phyloP scores from a whole-genome alignment of 352 stramenopile genomes.

The Globisporangium mamillatum region DNA sequence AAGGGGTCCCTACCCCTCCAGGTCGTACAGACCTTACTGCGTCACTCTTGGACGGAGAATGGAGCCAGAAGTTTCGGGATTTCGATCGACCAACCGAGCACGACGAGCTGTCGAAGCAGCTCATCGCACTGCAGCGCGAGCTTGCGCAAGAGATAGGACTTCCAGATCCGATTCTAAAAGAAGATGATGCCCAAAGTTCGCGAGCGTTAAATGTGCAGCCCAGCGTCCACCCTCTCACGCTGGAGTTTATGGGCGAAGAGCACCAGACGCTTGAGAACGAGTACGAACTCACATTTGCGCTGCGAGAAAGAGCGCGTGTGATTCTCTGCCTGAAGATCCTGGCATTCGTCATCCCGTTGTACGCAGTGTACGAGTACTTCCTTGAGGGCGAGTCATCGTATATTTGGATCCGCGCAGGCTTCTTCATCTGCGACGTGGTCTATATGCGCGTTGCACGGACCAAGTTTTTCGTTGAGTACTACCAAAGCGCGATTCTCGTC shows the following conservation, averaged over 20 bases:
- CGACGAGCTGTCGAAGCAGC: slow-evolving; percentile 76
- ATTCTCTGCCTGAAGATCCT: slow-evolving; percentile 73
- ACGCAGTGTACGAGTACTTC: slow-evolving; percentile 68
- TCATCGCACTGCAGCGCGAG: slow-evolving; percentile 63
- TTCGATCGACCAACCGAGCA: slow-evolving; percentile 76
- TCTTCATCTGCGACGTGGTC: slow-evolving; percentile 67
- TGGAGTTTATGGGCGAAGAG: slow-evolving; percentile 86
- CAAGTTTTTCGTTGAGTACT: slow-evolving; percentile 72
- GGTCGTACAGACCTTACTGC: slow-evolving; percentile 43
- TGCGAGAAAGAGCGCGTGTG: slow-evolving; percentile 62
- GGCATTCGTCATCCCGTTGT: slow-evolving; percentile 66
- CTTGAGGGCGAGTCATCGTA: slow-evolving; percentile 62
- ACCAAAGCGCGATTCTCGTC: slow-evolving; percentile 68
- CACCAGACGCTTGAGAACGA: slow-evolving; percentile 72
- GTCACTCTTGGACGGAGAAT: slow-evolving; percentile 64
- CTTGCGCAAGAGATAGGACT: slow-evolving; percentile 74
- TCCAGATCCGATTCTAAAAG: slow-evolving; percentile 51
- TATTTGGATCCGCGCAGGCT: slow-evolving; percentile 57
- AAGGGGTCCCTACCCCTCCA: slow-evolving; percentile 8
- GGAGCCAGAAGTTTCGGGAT: slow-evolving; percentile 78
- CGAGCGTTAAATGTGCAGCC: slow-evolving; percentile 61
- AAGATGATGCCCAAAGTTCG: slow-evolving; percentile 70
- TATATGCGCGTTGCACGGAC: slow-evolving; percentile 71
- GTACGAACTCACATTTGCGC: slow-evolving; percentile 72
- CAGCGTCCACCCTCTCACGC: slow-evolving; percentile 66